Evolutionary conservation across 164 flowering plant species (phyloP), one percentile per base, ranked within the genome.

Genomic region (Magnolia kwangsiensis): DNA sequence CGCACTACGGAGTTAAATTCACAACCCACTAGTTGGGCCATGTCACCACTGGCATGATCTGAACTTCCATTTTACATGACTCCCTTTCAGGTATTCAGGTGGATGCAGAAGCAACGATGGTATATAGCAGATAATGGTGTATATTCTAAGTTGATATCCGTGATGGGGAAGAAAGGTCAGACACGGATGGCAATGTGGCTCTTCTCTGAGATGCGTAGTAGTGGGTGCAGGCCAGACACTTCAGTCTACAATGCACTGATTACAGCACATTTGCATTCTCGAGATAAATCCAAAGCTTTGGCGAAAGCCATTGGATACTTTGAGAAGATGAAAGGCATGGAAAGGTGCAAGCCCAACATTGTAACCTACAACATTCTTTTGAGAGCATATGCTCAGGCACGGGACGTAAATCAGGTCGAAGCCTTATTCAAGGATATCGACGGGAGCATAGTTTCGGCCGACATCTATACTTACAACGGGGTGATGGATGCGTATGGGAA

Each of bases 101-200:
- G 96, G 99, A 93, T 93, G 98, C 98, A 96, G 81, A 96, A 86
- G 79, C 99, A 96, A 74, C 85, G 88, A 4, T 96, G 98, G 99
- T 93, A 96, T 67, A 69, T 93, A 51, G 97, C 98, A 23, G 99
- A 96, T 84, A 94, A 90, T 86, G 98, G 98, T 6, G 84, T 93
- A 50, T 96, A 92, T 76, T 93, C 98, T 1, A 96, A 96, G 83
- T 74, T 96, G 76, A 96, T 96, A 73, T 86, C 99, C 11, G 96
- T 96, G 6, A 96, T 96, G 98, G 98, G 98, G 71, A 95, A 89
- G 87, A 90, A 91, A 78, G 98, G 98, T 8, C 95, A 93, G 81
- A 91, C 85, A 2, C 83, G 98, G 59, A 90, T 95, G 97, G 98
- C 98, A 0, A 93, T 93, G 97, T 93, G 98, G 98, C 93, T 95